phyloP scores from a whole-genome alignment of 768 basidiomycete genomes.

The Floccularia luteovirens region DNA sequence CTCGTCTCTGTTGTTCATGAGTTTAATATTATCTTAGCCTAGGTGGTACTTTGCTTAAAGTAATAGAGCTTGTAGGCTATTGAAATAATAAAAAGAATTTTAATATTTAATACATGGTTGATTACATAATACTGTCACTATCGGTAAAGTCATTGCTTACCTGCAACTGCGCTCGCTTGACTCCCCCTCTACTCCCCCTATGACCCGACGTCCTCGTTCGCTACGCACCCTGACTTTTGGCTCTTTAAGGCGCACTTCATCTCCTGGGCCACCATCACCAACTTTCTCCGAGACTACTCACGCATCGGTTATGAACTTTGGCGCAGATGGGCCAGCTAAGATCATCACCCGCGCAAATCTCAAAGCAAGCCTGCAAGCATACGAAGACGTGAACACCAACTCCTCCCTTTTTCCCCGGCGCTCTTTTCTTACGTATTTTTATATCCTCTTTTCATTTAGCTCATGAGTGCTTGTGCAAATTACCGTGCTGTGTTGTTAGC shows the following conservation, averaged over 20 bases:
- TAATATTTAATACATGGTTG: too few relatives aligned
- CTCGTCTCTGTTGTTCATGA: too few relatives aligned
- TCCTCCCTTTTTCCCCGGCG: background rate
- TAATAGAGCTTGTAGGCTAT: too few relatives aligned
- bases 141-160: too few relatives aligned
- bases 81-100: too few relatives aligned
- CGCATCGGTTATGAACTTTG: slow-evolving; percentile 72
- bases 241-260: slow-evolving; percentile 32
- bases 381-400: slow-evolving; percentile 61
- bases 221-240: slow-evolving; percentile 47
- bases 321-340: slow-evolving; percentile 66
- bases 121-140: too few relatives aligned
- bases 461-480: slow-evolving; percentile 66
- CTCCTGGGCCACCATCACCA: slow-evolving; percentile 67
- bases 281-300: slow-evolving; percentile 80
- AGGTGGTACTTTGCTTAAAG: too few relatives aligned
- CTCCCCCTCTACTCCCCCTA: background rate
- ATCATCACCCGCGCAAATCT: slow-evolving; percentile 78
- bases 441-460: slow-evolving; percentile 29
- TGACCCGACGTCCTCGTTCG: slow-evolving; percentile 36
- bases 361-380: slow-evolving; percentile 70
- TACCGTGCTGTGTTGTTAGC: slow-evolving; percentile 78
- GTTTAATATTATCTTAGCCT: too few relatives aligned
- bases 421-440: background rate
- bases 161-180: too few relatives aligned